phyloP scores from a whole-genome alignment of 116 monocot species.

The Phalaenopsis hybrid region DNA sequence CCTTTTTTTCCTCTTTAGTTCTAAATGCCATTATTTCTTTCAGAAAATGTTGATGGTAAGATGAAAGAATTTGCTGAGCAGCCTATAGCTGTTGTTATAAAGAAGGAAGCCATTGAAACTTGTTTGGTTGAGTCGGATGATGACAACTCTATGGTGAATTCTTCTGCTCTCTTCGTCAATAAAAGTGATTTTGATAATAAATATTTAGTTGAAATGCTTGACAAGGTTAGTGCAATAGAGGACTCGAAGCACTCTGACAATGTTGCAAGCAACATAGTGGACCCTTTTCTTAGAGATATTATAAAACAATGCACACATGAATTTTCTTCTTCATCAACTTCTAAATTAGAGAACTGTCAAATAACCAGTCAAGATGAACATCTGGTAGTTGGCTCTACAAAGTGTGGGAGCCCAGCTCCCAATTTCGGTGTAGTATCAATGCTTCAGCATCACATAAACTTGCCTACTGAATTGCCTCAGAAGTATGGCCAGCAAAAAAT shows the following conservation, averaged over 20 bases:
- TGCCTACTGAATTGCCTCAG: not conserved
- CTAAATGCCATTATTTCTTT: slow-evolving; percentile 8
- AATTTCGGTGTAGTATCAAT: slow-evolving; percentile 19
- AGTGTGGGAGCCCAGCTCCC: slow-evolving; percentile 6
- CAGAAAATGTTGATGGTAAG: slow-evolving; percentile 16
- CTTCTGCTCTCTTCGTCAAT: too few species aligned
- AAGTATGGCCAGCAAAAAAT: slow-evolving; percentile 7
- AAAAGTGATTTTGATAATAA: slow-evolving; percentile 1
- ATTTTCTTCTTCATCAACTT: not conserved
- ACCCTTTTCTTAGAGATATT: not conserved
- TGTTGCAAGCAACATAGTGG: not conserved
- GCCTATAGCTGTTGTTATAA: slow-evolving; percentile 8
- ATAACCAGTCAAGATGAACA: not conserved
- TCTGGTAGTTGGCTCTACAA: not conserved
- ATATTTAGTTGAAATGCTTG: not conserved
- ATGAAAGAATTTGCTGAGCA: slow-evolving; percentile 2
- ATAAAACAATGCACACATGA: not conserved
- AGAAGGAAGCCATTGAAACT: slow-evolving; percentile 14
- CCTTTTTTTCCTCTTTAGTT: not conserved
- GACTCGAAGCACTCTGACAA: not conserved
- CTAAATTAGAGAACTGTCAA: not conserved
- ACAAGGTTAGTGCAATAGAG: slow-evolving; percentile 1
- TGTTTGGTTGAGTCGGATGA: not conserved
- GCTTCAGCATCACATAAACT: not conserved
- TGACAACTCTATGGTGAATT: too few species aligned